Evolutionary conservation across 23 red algal species (phyloP), one percentile per base, ranked within the genome.

Genomic region (Porphyridium purpureum): DNA sequence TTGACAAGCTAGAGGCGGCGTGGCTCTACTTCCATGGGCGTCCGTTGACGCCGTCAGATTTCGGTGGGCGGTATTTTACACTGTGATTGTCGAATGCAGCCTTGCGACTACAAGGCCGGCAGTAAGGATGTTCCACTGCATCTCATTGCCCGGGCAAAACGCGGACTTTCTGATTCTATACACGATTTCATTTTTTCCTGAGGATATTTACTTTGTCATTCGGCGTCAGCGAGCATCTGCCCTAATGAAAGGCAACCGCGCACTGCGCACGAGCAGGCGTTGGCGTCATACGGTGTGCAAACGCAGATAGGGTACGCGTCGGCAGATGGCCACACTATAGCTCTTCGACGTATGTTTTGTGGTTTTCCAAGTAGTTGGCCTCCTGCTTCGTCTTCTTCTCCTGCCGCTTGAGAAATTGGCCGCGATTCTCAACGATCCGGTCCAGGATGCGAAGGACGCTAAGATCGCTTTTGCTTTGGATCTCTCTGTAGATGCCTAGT

Each of bases 331-430:
- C 35, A 41, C 28, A 0, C 22, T 41, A 86, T 1, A 75, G 31
- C 49, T 94, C 88, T 49, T 84, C 60, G 21, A 94, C 48, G 51
- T 75, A 82, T 29, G 59, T 51, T 67, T 94, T 94, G 50, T 77
- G 72, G 24, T 83, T 77, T 23, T 65, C 67, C 0, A 83, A 47
- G 51, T 94, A 94, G 31, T 62, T 67, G 35, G 51, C 35, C 35
- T 94, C 77, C 27, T 75, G 71, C 22, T 41, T 59, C 31, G 65
- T 59, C 49, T 94, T 94, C 60, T 82, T 76, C 19, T 48, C 57
- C 48, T 94, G 73, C 27, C 76, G 70, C 32, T 70, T 66, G 6
- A 84, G 46, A 58, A 67, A 94, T 19, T 55, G 70, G 5, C 78
- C 88, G 33, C 88, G 67, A 32, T 94, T 94, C 27, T 32, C 52